Percentiles rank a stretch among this genome's conserved stretches.
Conservation (phyloP, 768 basidiomycete genomes). For the Galerina marginata region DNA sequence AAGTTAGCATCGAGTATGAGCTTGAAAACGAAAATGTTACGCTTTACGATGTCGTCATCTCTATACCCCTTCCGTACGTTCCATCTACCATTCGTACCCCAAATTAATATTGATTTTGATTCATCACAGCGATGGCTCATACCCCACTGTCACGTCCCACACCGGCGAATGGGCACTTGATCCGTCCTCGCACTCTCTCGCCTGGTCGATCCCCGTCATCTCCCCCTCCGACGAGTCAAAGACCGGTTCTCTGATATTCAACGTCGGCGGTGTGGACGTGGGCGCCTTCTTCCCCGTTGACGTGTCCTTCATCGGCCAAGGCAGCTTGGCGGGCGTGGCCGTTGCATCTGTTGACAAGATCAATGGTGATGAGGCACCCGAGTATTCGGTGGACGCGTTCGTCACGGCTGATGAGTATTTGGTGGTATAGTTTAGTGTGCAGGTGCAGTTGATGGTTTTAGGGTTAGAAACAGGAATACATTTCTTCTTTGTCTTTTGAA, state of each 20-base stretch:
- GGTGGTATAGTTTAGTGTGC: constrained; percentile 47
- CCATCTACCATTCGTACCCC: neutral
- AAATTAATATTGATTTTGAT: neutral
- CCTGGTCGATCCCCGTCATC: constrained; percentile 83
- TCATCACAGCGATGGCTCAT: constrained; percentile 68
- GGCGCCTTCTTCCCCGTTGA: constrained; percentile 92
- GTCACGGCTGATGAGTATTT: constrained; percentile 60
- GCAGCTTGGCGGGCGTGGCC: constrained; percentile 79
- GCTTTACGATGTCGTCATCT: constrained; percentile 85
- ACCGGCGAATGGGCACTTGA: constrained; percentile 85
- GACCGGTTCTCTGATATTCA: constrained; percentile 91
- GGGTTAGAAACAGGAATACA: constrained; percentile 6
- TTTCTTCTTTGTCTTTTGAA: neutral
- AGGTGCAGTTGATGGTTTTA: neutral
- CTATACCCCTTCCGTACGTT: constrained; percentile 87
- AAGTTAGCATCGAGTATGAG: constrained; percentile 97
- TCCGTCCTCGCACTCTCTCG: constrained; percentile 76
- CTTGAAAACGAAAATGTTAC: constrained; percentile 84
- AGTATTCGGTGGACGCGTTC: constrained; percentile 61
- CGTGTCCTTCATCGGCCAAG: constrained; percentile 80
- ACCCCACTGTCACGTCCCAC: constrained; percentile 81
- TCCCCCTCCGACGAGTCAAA: constrained; percentile 61
- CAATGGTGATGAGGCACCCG: constrained; percentile 42
- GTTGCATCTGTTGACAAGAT: constrained; percentile 64
- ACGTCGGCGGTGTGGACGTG: constrained; percentile 80